Evolutionary conservation across 768 basidiomycete genomes (phyloP).

Genomic region (Boletus patriciae): DNA sequence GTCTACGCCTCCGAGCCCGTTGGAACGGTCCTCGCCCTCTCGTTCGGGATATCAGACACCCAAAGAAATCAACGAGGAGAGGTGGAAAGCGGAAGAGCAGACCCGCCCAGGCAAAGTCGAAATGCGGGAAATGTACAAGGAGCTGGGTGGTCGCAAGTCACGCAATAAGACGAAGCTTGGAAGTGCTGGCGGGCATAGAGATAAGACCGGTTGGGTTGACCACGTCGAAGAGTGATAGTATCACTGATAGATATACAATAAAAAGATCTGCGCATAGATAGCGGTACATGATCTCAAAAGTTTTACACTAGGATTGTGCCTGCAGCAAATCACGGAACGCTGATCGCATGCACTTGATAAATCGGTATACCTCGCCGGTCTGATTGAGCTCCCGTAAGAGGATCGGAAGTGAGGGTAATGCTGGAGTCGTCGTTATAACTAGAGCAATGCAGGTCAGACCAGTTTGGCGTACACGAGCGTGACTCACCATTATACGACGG

Average conservation of each 20-base stretch:
- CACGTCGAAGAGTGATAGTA: constrained; percentile 34
- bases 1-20: constrained; percentile 41
- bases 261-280: neutral
- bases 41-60: constrained; percentile 75
- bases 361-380: constrained; percentile 64
- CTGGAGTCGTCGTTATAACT: constrained; percentile 83
- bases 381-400: constrained; percentile 72
- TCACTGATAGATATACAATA: neutral
- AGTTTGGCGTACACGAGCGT: neutral
- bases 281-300: neutral
- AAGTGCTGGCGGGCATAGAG: constrained; percentile 57
- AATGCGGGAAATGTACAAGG: constrained; percentile 92
- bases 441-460: neutral
- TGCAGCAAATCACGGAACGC: constrained; percentile 44
- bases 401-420: constrained; percentile 62
- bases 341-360: constrained; percentile 65
- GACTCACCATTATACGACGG: constrained; percentile 63
- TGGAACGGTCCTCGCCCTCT: constrained; percentile 51
- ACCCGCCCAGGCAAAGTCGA: constrained; percentile 70
- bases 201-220: constrained; percentile 76
- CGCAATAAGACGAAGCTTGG: constrained; percentile 75
- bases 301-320: neutral
- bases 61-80: constrained; percentile 74
- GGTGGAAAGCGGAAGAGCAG: constrained; percentile 58
- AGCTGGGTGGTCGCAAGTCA: constrained; percentile 81